Conservation (phyloP, 139 green algal genomes). For the Picochlorum sp. region DNA sequence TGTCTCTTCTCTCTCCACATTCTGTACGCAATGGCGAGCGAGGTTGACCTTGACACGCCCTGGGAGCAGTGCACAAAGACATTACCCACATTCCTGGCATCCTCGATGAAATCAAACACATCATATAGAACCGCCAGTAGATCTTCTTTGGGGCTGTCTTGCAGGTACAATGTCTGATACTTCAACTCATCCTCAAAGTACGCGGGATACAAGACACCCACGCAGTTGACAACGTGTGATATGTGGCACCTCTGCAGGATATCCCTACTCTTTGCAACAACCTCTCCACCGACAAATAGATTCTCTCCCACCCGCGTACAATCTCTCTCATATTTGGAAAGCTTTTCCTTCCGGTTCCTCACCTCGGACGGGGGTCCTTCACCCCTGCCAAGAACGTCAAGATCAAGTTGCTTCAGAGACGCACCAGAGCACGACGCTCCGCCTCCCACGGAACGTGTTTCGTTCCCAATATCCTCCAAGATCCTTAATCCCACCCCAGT, state of each 20-base stretch:
- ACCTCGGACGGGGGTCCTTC: constrained; percentile 56
- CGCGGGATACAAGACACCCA: constrained; percentile 80
- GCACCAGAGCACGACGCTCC: too few species aligned
- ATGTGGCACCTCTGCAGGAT: constrained; percentile 63
- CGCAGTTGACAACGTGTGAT: constrained; percentile 95
- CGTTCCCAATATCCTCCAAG: too few species aligned
- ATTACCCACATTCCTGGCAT: constrained; percentile 28
- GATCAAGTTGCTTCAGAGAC: constrained; percentile 31
- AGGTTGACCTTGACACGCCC: constrained; percentile 80
- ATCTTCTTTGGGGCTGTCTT: constrained; percentile 86
- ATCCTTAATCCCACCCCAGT: too few species aligned
- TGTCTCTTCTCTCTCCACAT: constrained; percentile 71
- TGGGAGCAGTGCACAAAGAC: constrained; percentile 90
- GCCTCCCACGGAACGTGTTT: too few species aligned
- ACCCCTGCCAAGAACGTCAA: constrained; percentile 37
- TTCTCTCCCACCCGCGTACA: constrained; percentile 64
- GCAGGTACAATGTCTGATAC: constrained; percentile 85
- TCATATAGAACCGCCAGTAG: constrained; percentile 88
- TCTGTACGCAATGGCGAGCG: constrained; percentile 84
- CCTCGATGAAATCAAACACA: constrained; percentile 91
- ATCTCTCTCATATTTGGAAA: constrained; percentile 56
- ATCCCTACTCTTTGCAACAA: constrained; percentile 67
- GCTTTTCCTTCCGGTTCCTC: constrained; percentile 55
- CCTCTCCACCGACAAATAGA: constrained; percentile 76
- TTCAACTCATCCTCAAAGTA: constrained; percentile 75